Evolutionary conservation across 1,284 basidiomycete genomes (phyloP).

Genomic region (Ceratobasidium papillatum): DNA sequence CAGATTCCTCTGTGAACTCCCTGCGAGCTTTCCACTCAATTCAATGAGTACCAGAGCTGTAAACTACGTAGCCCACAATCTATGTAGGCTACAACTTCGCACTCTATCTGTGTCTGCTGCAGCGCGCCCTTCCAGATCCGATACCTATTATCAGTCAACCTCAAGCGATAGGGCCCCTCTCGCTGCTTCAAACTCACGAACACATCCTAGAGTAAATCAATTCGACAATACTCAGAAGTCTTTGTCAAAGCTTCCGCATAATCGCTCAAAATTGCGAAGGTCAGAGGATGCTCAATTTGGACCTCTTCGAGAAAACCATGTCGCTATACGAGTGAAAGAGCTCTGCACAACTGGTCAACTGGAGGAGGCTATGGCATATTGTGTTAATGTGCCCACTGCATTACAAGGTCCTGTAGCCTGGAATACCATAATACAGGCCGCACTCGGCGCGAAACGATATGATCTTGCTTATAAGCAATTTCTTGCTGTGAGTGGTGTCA

Average conservation of each 20-base stretch:
- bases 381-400: slow-evolving; percentile 70
- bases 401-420: slow-evolving; percentile 75
- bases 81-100: too few relatives aligned
- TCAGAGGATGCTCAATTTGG: not conserved
- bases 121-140: too few relatives aligned
- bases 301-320: slow-evolving; percentile 17
- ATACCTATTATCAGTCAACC: too few relatives aligned
- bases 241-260: not conserved
- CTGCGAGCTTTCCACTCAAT: too few relatives aligned
- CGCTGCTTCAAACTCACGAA: too few relatives aligned
- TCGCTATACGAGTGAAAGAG: slow-evolving; percentile 65
- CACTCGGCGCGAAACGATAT: slow-evolving; percentile 63
- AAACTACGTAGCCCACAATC: too few relatives aligned
- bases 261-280: not conserved
- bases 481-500: slow-evolving; percentile 63
- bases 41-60: too few relatives aligned
- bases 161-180: too few relatives aligned
- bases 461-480: slow-evolving; percentile 68
- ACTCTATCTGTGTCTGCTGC: too few relatives aligned
- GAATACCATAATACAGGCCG: slow-evolving; percentile 74
- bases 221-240: not conserved
- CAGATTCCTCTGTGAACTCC: too few relatives aligned
- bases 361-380: slow-evolving; percentile 65
- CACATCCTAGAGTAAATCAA: too few relatives aligned
- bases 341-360: slow-evolving; percentile 63